Evolutionary conservation across 805 yeast genomes (phyloP), one percentile per base, ranked within the genome.

Genomic region (Ogataea degrootiae): DNA sequence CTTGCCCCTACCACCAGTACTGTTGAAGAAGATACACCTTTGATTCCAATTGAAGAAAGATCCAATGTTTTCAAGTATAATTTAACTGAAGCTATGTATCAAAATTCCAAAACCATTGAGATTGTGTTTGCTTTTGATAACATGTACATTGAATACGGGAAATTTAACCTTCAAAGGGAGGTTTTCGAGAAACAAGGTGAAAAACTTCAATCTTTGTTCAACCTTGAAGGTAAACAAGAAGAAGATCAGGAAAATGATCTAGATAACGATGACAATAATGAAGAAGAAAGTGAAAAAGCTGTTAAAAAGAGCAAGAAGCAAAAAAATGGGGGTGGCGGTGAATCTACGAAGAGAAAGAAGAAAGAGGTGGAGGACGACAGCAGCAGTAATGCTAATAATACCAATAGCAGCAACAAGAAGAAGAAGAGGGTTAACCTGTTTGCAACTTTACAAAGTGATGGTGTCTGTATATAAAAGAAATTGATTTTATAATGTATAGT

Each of bases 111-210:
- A 2, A 34, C 48, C 3, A 52, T 56, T 16, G 54, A 58, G 63
- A 61, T 65, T 69, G 68, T 66, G 11, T 73, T 81, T 60, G 90
- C 85, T 1, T 83, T 80, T 60, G 92, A 85, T 61, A 80, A 85
- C 31, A 81, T 83, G 84, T 69, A 73, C 45, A 67, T 81, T 9
- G 65, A 65, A 41, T 68, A 72, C 45, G 68, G 67, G 5, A 72
- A 74, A 19, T 68, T 84, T 42, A 71, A 72, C 35, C 37, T 46
- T 15, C 72, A 68, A 45, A 50, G 62, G 36, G 49, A 46, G 6
- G 54, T 61, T 3, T 57, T 65, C 38, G 60, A 57, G 26, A 62
- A 53, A 29, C 69, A 70, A 34, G 62, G 60, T 36, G 49, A 52
- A 33, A 54, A 35, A 63, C 48, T 53, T 59, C 68, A 54, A 22